phyloP scores from a whole-genome alignment of 192 early-diverging fungal species.

The Gamsiella multidivaricata region DNA sequence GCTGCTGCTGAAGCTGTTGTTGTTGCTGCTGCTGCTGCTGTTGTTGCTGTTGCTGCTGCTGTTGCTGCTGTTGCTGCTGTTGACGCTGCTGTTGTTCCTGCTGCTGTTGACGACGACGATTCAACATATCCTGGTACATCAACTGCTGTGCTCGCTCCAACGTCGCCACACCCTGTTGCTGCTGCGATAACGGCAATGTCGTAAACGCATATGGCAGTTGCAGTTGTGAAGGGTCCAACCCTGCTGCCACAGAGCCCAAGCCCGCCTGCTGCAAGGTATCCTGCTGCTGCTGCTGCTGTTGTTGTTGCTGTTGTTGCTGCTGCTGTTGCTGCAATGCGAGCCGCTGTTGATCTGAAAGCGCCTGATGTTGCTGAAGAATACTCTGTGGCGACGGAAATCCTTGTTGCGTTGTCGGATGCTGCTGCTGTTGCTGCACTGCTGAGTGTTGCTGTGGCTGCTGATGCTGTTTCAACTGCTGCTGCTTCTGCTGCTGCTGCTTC shows the following conservation, averaged over 20 bases:
- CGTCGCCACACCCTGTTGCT: slow-evolving; percentile 51
- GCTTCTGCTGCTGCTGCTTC: slow-evolving; percentile 41
- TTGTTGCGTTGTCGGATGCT: not conserved
- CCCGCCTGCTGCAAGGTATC: slow-evolving; percentile 38
- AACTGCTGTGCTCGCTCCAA: slow-evolving; percentile 47
- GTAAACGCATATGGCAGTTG: slow-evolving; percentile 51
- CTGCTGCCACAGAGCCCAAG: slow-evolving; percentile 16
- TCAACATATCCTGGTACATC: slow-evolving; percentile 53
- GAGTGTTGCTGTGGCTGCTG: slow-evolving; percentile 39
- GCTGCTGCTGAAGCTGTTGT: slow-evolving; percentile 47
- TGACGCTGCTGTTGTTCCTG: slow-evolving; percentile 28
- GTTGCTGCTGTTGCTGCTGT: slow-evolving; percentile 21
- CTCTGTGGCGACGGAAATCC: slow-evolving; percentile 33
- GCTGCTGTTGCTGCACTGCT: slow-evolving; percentile 21
- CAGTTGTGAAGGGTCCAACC: slow-evolving; percentile 42
- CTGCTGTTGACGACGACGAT: slow-evolving; percentile 50
- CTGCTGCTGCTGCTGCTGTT: too few species aligned
- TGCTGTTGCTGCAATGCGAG: slow-evolving; percentile 27
- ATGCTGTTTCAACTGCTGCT: slow-evolving; percentile 12
- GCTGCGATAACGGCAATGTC: slow-evolving; percentile 43
- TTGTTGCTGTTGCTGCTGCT: slow-evolving; percentile 28
- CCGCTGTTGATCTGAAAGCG: slow-evolving; percentile 26
- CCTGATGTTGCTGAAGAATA: slow-evolving; percentile 46
- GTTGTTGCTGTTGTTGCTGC: too few species aligned
- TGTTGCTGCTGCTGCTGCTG: slow-evolving; percentile 41